Evolutionary conservation across 164 flowering plant species (phyloP).

Genomic region (Stephania japonica): DNA sequence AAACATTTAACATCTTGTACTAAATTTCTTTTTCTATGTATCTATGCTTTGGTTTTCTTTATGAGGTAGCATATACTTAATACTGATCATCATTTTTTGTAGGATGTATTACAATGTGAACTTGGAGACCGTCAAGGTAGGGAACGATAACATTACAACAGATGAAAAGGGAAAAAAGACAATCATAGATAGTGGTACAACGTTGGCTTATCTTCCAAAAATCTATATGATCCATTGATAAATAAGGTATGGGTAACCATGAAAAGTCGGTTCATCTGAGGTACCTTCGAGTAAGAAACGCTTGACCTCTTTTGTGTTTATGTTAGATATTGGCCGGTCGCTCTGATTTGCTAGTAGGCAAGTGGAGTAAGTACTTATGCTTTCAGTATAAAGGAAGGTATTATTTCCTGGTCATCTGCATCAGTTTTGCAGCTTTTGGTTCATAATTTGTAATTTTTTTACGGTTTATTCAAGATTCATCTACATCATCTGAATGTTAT

Average conservation of each 20-base stretch:
- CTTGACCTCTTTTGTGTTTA: neutral
- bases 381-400: constrained; percentile 65
- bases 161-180: constrained; percentile 58
- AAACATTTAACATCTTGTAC: neutral
- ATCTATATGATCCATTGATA: constrained; percentile 44
- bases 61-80: constrained; percentile 17
- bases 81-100: constrained; percentile 28
- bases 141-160: constrained; percentile 51
- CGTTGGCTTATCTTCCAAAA: constrained; percentile 79
- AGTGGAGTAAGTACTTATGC: constrained; percentile 48
- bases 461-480: no score
- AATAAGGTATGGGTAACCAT: constrained; percentile 24
- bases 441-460: no score
- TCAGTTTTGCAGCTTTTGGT: neutral
- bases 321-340: constrained; percentile 43
- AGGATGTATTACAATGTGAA: constrained; percentile 85
- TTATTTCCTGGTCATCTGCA: neutral
- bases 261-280: neutral
- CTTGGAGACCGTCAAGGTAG: constrained; percentile 73
- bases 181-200: constrained; percentile 91
- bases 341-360: constrained; percentile 41
- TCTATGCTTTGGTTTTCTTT: constrained; percentile 13
- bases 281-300: neutral
- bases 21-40: neutral
- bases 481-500: no score